A percentile compares a stretch with the other conserved stretches of the same genome.
phyloP scores from a whole-genome alignment of 129 eudicot species.

The Helianthus annuus region DNA sequence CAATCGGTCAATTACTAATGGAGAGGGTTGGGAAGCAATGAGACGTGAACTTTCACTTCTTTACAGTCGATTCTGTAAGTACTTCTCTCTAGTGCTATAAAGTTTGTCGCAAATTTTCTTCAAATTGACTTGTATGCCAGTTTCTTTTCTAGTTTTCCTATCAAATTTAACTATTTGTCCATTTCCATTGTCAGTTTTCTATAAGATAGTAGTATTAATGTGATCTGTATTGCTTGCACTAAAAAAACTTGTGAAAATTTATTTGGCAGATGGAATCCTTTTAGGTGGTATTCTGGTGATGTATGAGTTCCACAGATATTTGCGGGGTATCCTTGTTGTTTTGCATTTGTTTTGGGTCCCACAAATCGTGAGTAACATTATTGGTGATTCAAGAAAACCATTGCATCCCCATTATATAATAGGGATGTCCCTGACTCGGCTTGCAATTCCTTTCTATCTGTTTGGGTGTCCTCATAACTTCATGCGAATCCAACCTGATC shows the following conservation, averaged over 20 bases:
- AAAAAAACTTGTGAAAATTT: constrained; percentile 3
- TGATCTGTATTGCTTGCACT: constrained; percentile 3
- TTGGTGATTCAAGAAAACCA: constrained; percentile 94
- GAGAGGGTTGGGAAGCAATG: constrained; percentile 98
- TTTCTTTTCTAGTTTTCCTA: background rate
- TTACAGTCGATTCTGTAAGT: constrained; percentile 97
- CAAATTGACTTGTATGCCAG: background rate
- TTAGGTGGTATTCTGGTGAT: constrained; percentile 92
- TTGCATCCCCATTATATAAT: constrained; percentile 94
- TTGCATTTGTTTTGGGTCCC: constrained; percentile 96
- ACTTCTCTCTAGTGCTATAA: constrained; percentile 1
- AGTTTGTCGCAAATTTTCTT: background rate
- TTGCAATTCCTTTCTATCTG: constrained; percentile 80
- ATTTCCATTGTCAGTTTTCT: no score
- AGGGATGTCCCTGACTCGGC: constrained; percentile 87
- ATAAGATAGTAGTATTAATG: background rate
- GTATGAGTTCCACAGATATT: constrained; percentile 90
- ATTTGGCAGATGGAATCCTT: constrained; percentile 88
- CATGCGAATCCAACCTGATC: constrained; percentile 90
- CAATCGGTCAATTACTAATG: constrained; percentile 69
- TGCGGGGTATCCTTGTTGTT: constrained; percentile 74
- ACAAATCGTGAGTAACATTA: constrained; percentile 71
- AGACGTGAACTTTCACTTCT: constrained; percentile 98
- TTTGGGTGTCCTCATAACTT: constrained; percentile 98
- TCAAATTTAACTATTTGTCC: background rate